Evolutionary conservation across 2,329 filamentous ascomycete genomes (phyloP), one percentile per base, ranked within the genome.

Genomic region (Dactylellina sp.): DNA sequence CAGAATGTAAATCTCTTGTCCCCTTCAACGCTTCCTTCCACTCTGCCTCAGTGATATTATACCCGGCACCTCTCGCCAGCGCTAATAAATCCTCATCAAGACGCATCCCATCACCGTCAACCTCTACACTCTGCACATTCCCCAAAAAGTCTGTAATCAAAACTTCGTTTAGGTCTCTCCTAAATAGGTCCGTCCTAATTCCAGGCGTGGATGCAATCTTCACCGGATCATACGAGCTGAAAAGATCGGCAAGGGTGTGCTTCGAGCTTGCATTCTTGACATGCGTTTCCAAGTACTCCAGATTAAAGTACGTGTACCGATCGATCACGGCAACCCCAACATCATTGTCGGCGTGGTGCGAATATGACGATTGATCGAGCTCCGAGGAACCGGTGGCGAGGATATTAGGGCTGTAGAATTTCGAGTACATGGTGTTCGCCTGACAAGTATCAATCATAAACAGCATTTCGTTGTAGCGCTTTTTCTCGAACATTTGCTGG

Each of bases 401-500:
- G 79, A 99, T 97, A 80, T 98, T 98, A 52, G 94, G 94, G 3
- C 93, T 96, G 84, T 99, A 99, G 80, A 99, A 92, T 79, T 97
- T 94, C 80, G 89, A 94, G 83, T 97, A 99, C 93, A 99, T 97
- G 32, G 95, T 99, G 81, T 99, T 99, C 63, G 95, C 95, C 83
- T 99, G 95, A 83, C 95, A 99, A 0, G 95, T 99, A 81, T 99
- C 95, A 82, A 99, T 99, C 95, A 99, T 99, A 85, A 99, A 99
- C 68, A 99, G 87, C 78, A 99, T 89, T 82, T 99, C 95, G 81
- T 98, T 92, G 82, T 98, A 99, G 84, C 95, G 89, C 84, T 96
- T 96, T 88, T 99, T 99, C 86, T 99, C 95, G 91, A 93, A 97
- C 95, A 99, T 99, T 84, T 99, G 94, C 82, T 96, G 93, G 81